Percentiles rank a stretch among this genome's conserved stretches.
These are phyloP conservation scores for Oenanthe sinensis DNA, from an alignment of 129 eudicot genomes.

Conservation along the genomic window DNA sequence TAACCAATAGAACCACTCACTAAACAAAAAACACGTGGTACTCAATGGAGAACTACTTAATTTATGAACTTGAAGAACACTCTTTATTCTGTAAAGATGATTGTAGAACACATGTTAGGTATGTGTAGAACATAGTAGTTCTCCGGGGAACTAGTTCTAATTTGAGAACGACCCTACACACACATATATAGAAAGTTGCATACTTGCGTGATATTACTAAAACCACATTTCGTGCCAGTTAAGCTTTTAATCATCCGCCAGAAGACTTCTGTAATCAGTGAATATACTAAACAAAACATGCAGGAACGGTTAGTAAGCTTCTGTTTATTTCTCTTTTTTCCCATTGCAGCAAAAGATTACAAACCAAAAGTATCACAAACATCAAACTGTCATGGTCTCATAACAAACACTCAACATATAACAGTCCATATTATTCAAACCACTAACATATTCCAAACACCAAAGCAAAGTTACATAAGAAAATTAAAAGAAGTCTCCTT, in stretches of 20 bases:
- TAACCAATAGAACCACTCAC: not conserved
- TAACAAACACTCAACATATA: no score
- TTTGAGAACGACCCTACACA: no score
- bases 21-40: not conserved
- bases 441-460: not conserved
- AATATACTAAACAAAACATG: not conserved
- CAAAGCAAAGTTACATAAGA: not conserved
- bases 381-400: no score
- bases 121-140: no score
- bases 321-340: not conserved
- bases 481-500: not conserved
- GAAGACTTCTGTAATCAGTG: not conserved
- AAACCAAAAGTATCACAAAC: not conserved
- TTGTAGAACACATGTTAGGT: no score
- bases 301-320: not conserved
- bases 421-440: no score
- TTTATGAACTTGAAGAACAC: no score
- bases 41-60: no score
- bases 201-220: not conserved
- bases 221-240: not conserved
- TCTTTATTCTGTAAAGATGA: no score
- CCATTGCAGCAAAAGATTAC: not conserved
- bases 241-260: not conserved
- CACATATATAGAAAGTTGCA: not conserved
- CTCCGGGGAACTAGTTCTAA: no score